phyloP scores from a whole-genome alignment of 2,329 filamentous ascomycete species.

The Colletotrichum zoysiae region DNA sequence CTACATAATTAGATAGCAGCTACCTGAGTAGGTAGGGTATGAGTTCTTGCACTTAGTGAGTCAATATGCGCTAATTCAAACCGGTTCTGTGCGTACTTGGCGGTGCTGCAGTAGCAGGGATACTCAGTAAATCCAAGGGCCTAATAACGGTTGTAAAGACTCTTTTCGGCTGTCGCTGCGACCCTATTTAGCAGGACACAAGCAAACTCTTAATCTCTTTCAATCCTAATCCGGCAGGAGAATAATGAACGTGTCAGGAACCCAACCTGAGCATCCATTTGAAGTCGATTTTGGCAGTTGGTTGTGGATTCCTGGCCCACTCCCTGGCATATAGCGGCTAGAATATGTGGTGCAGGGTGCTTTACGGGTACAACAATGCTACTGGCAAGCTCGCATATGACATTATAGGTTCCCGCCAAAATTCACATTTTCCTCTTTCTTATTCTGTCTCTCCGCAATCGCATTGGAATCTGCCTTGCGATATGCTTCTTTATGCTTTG shows the following conservation, averaged over 20 bases:
- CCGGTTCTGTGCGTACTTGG: constrained; percentile 4
- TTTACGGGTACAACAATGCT: constrained; percentile 14
- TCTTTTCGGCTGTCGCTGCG: constrained; percentile 1
- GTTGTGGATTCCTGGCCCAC: background rate
- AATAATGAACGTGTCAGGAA: background rate
- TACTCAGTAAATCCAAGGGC: background rate
- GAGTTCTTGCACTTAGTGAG: background rate
- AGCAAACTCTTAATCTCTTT: background rate
- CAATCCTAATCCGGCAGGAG: constrained; percentile 14
- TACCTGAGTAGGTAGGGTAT: background rate
- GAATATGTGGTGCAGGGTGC: background rate
- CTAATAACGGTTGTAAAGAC: background rate
- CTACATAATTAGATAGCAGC: too few species aligned
- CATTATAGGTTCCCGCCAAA: background rate
- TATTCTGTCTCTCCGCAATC: background rate
- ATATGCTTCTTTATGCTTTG: constrained; percentile 7
- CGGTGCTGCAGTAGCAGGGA: constrained; percentile 8
- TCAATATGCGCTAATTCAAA: constrained; percentile 24
- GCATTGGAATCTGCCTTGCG: background rate
- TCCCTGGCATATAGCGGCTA: background rate
- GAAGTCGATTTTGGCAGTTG: constrained; percentile 5
- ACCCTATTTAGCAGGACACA: background rate
- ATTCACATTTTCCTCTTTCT: background rate
- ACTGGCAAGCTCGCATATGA: background rate
- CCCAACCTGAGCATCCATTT: background rate